Conservation (phyloP, 1,284 basidiomycete species). For the Sutorius eximius region DNA sequence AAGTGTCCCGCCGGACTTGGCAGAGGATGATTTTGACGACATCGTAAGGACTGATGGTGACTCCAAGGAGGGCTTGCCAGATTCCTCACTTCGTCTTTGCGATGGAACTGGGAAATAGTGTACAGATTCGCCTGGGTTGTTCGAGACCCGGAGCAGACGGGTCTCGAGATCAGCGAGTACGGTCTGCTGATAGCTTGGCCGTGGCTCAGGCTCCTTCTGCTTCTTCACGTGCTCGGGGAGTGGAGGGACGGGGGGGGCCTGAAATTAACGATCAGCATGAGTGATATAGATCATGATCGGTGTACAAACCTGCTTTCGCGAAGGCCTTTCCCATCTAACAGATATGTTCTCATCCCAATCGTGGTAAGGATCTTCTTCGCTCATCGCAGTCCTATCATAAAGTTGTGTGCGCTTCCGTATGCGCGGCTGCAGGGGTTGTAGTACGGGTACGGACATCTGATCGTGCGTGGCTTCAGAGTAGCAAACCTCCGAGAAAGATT, state of each 20-base stretch:
- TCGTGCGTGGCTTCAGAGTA: constrained; percentile 37
- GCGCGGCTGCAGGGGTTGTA: constrained; percentile 34
- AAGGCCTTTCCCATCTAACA: constrained; percentile 12
- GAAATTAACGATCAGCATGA: constrained; percentile 9
- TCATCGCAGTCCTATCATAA: constrained; percentile 37
- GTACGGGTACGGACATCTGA: constrained; percentile 23
- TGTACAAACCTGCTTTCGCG: constrained; percentile 26
- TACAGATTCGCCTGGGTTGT: constrained; percentile 31
- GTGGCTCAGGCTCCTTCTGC: constrained; percentile 9
- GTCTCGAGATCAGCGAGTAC: constrained; percentile 35
- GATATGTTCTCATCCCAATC: constrained; percentile 38
- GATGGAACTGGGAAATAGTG: constrained; percentile 36
- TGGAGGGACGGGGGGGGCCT: constrained; percentile 32
- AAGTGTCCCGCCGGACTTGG: constrained; percentile 26
- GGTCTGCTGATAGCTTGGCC: constrained; percentile 33
- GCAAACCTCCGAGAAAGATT: constrained; percentile 36
- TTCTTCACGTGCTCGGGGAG: constrained; percentile 30
- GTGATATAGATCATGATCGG: neutral
- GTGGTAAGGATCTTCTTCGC: constrained; percentile 36
- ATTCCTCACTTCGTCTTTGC: constrained; percentile 35
- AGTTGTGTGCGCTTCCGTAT: constrained; percentile 31
- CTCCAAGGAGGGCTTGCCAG: constrained; percentile 29
- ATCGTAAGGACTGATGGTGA: constrained; percentile 30
- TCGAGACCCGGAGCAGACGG: constrained; percentile 25
- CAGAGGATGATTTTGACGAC: constrained; percentile 20